A percentile compares a stretch with the other conserved stretches of the same genome.
Conservation (phyloP, 176 grass and related monocot species). For the Juncus effusus region DNA sequence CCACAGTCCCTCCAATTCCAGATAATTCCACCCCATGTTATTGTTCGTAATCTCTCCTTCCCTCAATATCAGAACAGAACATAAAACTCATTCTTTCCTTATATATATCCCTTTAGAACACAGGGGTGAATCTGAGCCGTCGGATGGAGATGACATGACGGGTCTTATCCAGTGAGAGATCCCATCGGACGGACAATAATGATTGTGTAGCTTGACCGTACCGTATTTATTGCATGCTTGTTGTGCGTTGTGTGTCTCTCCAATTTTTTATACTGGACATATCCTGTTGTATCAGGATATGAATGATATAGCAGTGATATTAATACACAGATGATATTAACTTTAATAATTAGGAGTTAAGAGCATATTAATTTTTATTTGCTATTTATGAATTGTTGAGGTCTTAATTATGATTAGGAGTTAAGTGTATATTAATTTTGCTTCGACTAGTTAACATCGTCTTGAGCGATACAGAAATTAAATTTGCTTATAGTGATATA, state of each 20-base stretch:
- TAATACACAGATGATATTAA: too few species aligned
- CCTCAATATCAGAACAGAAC: neutral
- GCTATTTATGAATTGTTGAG: too few species aligned
- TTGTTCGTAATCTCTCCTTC: neutral
- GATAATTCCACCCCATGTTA: constrained; percentile 1
- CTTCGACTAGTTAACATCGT: too few species aligned
- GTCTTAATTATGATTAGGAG: too few species aligned
- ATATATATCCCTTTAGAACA: constrained; percentile 3
- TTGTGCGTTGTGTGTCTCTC: neutral
- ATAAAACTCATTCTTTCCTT: neutral
- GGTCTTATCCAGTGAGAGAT: constrained; percentile 23
- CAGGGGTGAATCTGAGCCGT: constrained; percentile 22
- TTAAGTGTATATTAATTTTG: too few species aligned
- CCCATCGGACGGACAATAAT: constrained; percentile 25
- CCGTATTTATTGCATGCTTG: constrained; percentile 12
- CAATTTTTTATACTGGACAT: neutral
- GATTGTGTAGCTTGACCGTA: constrained; percentile 1
- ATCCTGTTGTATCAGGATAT: neutral
- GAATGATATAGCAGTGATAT: too few species aligned
- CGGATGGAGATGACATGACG: constrained; percentile 12
- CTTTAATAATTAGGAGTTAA: too few species aligned
- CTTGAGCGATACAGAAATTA: too few species aligned
- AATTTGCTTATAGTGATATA: too few species aligned
- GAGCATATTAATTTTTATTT: too few species aligned
- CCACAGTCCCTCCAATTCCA: neutral